Evolutionary conservation across 495 filamentous ascomycete genomes (phyloP).

Genomic region (Aspergillus ostianus): DNA sequence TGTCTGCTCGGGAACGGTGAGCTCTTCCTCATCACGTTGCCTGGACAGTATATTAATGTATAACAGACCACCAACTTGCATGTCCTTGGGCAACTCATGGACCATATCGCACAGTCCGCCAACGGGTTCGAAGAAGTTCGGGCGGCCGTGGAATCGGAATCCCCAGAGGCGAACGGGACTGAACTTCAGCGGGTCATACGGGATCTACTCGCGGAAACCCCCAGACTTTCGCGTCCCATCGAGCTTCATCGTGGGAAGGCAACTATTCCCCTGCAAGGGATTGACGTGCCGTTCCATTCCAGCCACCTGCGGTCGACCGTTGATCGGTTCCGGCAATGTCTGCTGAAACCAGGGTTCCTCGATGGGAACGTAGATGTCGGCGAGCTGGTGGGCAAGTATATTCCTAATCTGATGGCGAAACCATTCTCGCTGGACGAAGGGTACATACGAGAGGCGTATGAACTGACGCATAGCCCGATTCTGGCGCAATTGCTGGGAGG

Average conservation of each 20-base stretch:
- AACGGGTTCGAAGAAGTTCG: constrained; percentile 1
- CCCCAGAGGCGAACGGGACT: neutral
- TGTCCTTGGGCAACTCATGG: constrained; percentile 20
- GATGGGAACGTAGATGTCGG: constrained; percentile 24
- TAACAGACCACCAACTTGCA: constrained; percentile 19
- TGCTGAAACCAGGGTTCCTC: constrained; percentile 29
- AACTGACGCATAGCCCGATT: constrained; percentile 53
- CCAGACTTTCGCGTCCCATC: constrained; percentile 18
- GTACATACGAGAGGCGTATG: constrained; percentile 89
- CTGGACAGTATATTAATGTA: neutral
- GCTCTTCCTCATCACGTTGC: neutral
- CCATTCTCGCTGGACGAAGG: constrained; percentile 70
- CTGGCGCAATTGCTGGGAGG: constrained; percentile 16
- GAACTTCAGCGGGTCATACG: constrained; percentile 7
- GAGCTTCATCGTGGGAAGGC: constrained; percentile 26
- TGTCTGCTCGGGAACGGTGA: constrained; percentile 42
- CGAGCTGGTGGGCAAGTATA: constrained; percentile 23
- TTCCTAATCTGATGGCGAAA: constrained; percentile 38
- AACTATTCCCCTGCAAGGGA: constrained; percentile 38
- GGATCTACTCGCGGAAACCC: constrained; percentile 3
- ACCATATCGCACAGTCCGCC: constrained; percentile 14
- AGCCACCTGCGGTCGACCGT: constrained; percentile 31
- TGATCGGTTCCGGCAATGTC: constrained; percentile 26
- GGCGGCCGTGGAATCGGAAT: constrained; percentile 1
- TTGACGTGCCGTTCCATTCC: constrained; percentile 46